These are phyloP conservation scores for Leccinum obscurum DNA, from an alignment of 768 basidiomycete species.

Conservation along the genomic window DNA sequence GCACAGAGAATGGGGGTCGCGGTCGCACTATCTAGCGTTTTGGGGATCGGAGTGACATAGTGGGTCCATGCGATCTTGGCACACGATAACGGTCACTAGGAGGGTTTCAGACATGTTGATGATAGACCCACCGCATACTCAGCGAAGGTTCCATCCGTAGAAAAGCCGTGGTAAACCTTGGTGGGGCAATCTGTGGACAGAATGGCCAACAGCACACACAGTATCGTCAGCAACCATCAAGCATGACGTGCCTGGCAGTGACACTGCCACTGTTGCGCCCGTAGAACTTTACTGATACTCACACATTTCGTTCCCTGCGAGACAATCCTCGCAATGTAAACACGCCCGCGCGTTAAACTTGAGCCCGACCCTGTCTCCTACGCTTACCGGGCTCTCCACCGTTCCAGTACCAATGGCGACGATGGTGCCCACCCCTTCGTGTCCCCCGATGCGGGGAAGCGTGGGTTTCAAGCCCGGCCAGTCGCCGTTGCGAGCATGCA, in stretches of 20 bases:
- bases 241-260: not conserved
- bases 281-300: slow-evolving; percentile 2
- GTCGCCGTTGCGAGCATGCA: slow-evolving; percentile 42
- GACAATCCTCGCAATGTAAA: slow-evolving; percentile 42
- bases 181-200: slow-evolving; percentile 16
- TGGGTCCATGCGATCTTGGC: slow-evolving; percentile 34
- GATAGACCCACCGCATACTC: slow-evolving; percentile 36
- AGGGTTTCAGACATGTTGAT: not conserved
- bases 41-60: slow-evolving; percentile 48
- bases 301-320: slow-evolving; percentile 36
- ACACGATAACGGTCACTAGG: not conserved
- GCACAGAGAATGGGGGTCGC: slow-evolving; percentile 49
- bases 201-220: not conserved
- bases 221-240: not conserved
- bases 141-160: slow-evolving; percentile 45
- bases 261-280: not conserved
- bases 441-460: slow-evolving; percentile 41
- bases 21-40: slow-evolving; percentile 37
- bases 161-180: slow-evolving; percentile 32
- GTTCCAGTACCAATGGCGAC: slow-evolving; percentile 44
- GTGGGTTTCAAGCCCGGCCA: slow-evolving; percentile 26
- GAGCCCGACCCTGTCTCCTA: slow-evolving; percentile 45
- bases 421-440: slow-evolving; percentile 48
- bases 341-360: slow-evolving; percentile 45
- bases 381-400: slow-evolving; percentile 27